phyloP scores from a whole-genome alignment of 768 basidiomycete genomes.

The Pisolithus albus region DNA sequence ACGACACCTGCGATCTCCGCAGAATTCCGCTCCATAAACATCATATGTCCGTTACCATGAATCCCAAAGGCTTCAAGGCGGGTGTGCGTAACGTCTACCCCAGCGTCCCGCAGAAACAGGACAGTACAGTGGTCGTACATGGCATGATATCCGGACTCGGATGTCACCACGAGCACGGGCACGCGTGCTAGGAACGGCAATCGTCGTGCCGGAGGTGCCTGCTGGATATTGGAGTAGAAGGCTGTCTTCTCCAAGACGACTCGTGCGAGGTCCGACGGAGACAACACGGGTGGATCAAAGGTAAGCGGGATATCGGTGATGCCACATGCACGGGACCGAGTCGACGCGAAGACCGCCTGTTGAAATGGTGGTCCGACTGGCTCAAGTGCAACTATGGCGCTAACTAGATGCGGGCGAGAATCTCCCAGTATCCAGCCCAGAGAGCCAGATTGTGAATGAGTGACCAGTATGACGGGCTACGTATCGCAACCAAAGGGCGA shows the following conservation, averaged over 20 bases:
- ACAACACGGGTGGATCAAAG: conserved; percentile 37
- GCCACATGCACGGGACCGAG: conserved; percentile 38
- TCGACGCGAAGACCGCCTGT: conserved; percentile 30
- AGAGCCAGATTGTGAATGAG: conserved; percentile 46
- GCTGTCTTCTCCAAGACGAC: conserved; percentile 19
- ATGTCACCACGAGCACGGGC: conserved; percentile 43
- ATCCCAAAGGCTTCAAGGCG: conserved; percentile 38
- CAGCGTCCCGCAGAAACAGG: conserved; percentile 38
- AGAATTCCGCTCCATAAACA: conserved; percentile 50
- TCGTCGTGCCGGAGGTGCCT: conserved; percentile 35
- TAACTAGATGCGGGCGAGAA: conserved; percentile 36
- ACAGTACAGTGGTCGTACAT: conserved; percentile 43
- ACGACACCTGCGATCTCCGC: conserved; percentile 39
- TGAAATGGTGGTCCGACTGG: conserved; percentile 47
- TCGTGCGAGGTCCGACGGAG: conserved; percentile 31
- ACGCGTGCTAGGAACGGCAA: conserved; percentile 36
- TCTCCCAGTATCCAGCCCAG: conserved; percentile 47
- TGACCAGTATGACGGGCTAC: conserved; percentile 42
- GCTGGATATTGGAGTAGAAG: conserved; percentile 37
- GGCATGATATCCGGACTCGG: conserved; percentile 44
- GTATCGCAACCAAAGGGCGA: background rate
- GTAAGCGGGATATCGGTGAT: conserved; percentile 41
- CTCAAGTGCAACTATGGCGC: conserved; percentile 44
- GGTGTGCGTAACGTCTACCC: conserved; percentile 38
- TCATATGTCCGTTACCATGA: conserved; percentile 49